These are phyloP conservation scores for Lecanicillium sp. DNA, from an alignment of 2,329 filamentous ascomycete species.

Conservation along the genomic window DNA sequence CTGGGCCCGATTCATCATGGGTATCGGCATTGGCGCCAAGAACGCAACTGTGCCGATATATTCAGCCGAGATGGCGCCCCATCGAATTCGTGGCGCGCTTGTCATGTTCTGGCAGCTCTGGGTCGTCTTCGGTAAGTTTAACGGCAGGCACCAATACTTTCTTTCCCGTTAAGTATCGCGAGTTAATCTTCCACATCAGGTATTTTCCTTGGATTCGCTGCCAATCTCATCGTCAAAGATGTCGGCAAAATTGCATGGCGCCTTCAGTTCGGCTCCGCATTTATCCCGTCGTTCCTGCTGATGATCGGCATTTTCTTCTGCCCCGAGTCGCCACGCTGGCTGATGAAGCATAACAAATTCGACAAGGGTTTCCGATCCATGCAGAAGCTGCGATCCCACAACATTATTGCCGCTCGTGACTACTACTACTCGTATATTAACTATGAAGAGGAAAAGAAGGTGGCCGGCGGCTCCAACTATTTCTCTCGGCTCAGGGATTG, in stretches of 20 bases:
- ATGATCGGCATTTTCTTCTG: slow-evolving; percentile 55
- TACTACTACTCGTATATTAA: slow-evolving; percentile 44
- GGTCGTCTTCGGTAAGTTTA: slow-evolving; percentile 21
- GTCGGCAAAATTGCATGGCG: slow-evolving; percentile 51
- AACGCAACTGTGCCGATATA: slow-evolving; percentile 63
- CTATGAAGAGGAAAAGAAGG: slow-evolving; percentile 26
- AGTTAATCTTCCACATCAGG: slow-evolving; percentile 36
- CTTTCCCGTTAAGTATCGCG: slow-evolving; percentile 18
- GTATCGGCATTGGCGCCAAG: slow-evolving; percentile 63
- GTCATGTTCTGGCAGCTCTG: slow-evolving; percentile 68
- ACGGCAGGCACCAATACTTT: background rate
- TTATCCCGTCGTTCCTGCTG: slow-evolving; percentile 46
- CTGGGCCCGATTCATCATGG: slow-evolving; percentile 58
- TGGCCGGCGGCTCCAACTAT: slow-evolving; percentile 24
- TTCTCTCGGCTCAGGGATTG: slow-evolving; percentile 41
- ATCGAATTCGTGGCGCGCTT: slow-evolving; percentile 60
- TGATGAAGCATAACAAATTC: slow-evolving; percentile 57
- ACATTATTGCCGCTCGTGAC: slow-evolving; percentile 51
- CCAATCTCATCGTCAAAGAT: slow-evolving; percentile 48
- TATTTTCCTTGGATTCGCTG: slow-evolving; percentile 44
- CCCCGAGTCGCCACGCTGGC: slow-evolving; percentile 57
- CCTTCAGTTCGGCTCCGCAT: slow-evolving; percentile 56
- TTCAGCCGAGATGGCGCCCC: slow-evolving; percentile 64
- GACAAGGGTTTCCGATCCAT: slow-evolving; percentile 51
- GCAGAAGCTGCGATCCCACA: slow-evolving; percentile 40